phyloP scores from a whole-genome alignment of 176 grass and related monocot species.

The Tillandsia leiboldiana region DNA sequence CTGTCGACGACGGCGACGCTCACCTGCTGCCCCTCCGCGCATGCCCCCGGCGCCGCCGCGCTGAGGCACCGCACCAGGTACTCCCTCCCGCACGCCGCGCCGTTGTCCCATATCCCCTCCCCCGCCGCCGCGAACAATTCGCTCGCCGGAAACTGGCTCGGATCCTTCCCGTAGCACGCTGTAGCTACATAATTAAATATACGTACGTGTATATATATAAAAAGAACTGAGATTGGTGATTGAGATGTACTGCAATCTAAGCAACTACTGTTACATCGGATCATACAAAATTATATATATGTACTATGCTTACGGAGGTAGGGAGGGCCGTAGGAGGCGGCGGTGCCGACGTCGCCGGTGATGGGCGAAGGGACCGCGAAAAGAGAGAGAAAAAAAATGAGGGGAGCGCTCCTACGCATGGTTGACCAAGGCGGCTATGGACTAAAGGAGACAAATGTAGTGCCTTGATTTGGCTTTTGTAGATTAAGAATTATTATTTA shows the following conservation, averaged over 20 bases:
- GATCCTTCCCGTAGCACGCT: constrained; percentile 25
- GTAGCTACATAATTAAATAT: constrained; percentile 18
- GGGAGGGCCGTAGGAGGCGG: constrained; percentile 35
- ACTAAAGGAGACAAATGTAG: too few relatives aligned
- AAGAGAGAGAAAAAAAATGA: constrained; percentile 5
- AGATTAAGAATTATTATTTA: too few relatives aligned
- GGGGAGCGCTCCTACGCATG: constrained; percentile 8
- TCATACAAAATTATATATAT: neutral
- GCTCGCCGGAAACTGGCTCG: constrained; percentile 31
- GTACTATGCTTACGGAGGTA: constrained; percentile 35
- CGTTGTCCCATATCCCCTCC: constrained; percentile 45
- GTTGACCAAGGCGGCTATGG: neutral
- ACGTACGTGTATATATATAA: neutral
- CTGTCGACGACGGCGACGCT: constrained; percentile 25
- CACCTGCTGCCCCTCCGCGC: constrained; percentile 15
- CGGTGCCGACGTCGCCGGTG: constrained; percentile 38
- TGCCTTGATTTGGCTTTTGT: too few relatives aligned
- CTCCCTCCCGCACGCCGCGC: constrained; percentile 29
- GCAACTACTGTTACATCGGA: neutral
- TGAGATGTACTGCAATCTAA: neutral
- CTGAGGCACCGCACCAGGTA: constrained; percentile 40
- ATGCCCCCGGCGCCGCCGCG: constrained; percentile 15
- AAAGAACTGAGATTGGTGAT: neutral
- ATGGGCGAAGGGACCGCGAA: constrained; percentile 7
- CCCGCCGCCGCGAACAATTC: constrained; percentile 30